phyloP scores from a whole-genome alignment of 2,329 filamentous ascomycete genomes.

The Phyllosticta citribraziliensis region DNA sequence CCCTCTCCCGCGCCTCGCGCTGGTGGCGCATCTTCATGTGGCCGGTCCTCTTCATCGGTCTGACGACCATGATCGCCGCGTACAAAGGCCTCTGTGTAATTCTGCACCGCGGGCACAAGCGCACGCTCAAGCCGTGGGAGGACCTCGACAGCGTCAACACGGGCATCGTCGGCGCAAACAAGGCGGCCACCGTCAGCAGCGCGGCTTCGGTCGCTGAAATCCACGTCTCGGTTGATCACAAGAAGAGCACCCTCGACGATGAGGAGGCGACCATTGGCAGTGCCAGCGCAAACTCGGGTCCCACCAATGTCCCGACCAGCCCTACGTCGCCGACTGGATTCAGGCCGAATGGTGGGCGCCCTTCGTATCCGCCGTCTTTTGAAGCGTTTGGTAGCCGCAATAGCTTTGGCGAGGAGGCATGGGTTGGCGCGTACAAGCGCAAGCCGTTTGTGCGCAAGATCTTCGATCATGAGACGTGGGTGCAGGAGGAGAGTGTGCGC shows the following conservation, averaged over 20 bases:
- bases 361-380: constrained; percentile 11
- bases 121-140: constrained; percentile 67
- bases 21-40: constrained; percentile 59
- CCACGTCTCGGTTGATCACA: neutral
- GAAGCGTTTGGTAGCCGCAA: constrained; percentile 38
- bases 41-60: constrained; percentile 57
- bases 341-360: neutral
- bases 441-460: constrained; percentile 61
- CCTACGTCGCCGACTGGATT: neutral
- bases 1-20: constrained; percentile 52
- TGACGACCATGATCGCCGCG: constrained; percentile 61
- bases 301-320: neutral
- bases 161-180: constrained; percentile 7
- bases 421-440: constrained; percentile 62
- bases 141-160: constrained; percentile 38
- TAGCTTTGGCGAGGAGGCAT: constrained; percentile 67
- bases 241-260: constrained; percentile 11
- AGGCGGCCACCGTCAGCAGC: neutral
- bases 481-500: constrained; percentile 65
- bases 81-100: constrained; percentile 75
- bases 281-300: neutral
- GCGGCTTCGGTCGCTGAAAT: neutral
- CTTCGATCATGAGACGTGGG: constrained; percentile 68
- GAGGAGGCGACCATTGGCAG: constrained; percentile 11
- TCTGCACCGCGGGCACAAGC: constrained; percentile 63